Evolutionary conservation across 2,329 filamentous ascomycete genomes (phyloP).

Genomic region (Penicillium expansum): DNA sequence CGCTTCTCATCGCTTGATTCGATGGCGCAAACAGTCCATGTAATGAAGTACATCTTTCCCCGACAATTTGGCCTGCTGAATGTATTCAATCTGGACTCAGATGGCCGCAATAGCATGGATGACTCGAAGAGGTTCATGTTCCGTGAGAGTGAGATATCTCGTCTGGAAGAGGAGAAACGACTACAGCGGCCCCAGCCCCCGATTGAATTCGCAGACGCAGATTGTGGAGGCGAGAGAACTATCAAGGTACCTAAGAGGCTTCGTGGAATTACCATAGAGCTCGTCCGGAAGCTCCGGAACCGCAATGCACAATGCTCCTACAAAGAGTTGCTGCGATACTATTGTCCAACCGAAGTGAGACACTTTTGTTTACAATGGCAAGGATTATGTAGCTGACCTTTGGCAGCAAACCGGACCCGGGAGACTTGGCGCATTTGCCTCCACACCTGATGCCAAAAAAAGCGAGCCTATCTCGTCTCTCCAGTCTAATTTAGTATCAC

Average conservation of each 20-base stretch:
- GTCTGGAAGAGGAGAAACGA: constrained; percentile 17
- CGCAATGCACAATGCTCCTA: constrained; percentile 76
- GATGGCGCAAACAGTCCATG: constrained; percentile 58
- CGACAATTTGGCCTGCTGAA: constrained; percentile 88
- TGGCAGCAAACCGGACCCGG: constrained; percentile 24
- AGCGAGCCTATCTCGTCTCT: constrained; percentile 13
- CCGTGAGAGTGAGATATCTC: constrained; percentile 74
- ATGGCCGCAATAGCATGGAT: constrained; percentile 65
- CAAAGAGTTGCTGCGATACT: constrained; percentile 70
- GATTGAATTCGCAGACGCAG: constrained; percentile 2
- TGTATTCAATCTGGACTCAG: constrained; percentile 72
- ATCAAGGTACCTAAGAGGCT: constrained; percentile 51
- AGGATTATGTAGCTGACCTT: constrained; percentile 12
- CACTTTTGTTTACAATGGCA: neutral
- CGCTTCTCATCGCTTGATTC: constrained; percentile 53
- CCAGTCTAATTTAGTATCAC: constrained; percentile 26
- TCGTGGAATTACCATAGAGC: constrained; percentile 56
- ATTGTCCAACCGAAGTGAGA: constrained; percentile 64
- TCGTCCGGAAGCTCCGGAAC: constrained; percentile 68
- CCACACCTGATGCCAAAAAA: neutral
- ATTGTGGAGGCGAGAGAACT: neutral
- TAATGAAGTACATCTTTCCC: constrained; percentile 93
- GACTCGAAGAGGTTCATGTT: constrained; percentile 80
- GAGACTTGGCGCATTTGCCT: constrained; percentile 15
- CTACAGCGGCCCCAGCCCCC: neutral